Conservation (phyloP, 2,329 filamentous ascomycete species). For the Fusarium protoensiforme region DNA sequence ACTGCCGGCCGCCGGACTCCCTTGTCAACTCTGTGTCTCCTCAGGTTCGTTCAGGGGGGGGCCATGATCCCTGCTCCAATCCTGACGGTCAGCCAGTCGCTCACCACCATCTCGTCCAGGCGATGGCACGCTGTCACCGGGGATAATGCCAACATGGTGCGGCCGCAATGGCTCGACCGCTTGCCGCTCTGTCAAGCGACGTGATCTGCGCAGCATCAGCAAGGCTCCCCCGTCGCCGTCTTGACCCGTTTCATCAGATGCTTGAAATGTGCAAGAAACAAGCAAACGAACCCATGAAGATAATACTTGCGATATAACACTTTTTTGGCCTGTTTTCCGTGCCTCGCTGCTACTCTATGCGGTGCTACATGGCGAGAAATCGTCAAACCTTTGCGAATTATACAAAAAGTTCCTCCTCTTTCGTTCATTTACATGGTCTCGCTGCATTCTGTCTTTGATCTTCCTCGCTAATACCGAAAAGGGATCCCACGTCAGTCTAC, state of each 20-base stretch:
- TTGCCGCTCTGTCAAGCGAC: not conserved
- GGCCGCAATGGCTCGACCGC: constrained; percentile 11
- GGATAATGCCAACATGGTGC: constrained; percentile 26
- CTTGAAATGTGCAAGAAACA: not conserved
- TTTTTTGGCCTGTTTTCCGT: not conserved
- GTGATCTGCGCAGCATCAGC: constrained; percentile 9
- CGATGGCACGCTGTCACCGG: constrained; percentile 26
- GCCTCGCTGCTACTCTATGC: constrained; percentile 10
- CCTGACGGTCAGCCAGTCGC: not conserved
- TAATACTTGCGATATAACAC: not conserved
- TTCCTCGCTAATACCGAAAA: not conserved
- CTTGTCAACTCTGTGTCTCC: constrained; percentile 28
- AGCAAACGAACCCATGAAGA: not conserved
- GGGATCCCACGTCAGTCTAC: constrained; percentile 15
- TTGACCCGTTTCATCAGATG: constrained; percentile 3
- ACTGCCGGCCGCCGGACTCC: constrained; percentile 29
- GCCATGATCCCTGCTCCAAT: constrained; percentile 11
- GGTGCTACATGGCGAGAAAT: not conserved
- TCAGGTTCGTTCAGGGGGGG: constrained; percentile 27
- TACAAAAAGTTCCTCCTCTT: constrained; percentile 19
- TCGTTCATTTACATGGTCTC: not conserved
- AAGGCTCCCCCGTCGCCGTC: constrained; percentile 11
- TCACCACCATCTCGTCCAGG: constrained; percentile 22
- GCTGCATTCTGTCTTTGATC: not conserved
- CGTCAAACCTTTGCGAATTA: not conserved